These are phyloP conservation scores for Hyaloperonospora brassicae DNA, from an alignment of 352 stramenopile species.

Conservation along the genomic window DNA sequence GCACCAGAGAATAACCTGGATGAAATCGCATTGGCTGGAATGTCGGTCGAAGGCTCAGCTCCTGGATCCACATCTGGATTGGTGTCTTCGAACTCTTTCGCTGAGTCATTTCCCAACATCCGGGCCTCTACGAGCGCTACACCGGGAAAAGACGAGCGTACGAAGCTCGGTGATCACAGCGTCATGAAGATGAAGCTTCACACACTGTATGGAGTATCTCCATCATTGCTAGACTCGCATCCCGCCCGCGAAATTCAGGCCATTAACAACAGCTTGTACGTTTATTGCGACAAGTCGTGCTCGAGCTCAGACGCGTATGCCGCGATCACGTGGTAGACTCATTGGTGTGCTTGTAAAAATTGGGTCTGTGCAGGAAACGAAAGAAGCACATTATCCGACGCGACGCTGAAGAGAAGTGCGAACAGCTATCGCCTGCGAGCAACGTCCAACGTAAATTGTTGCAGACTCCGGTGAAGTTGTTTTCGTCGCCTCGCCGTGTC, in stretches of 20 bases:
- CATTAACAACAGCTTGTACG: constrained; percentile 80
- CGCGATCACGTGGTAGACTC: constrained; percentile 1
- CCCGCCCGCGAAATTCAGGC: constrained; percentile 61
- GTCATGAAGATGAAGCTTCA: constrained; percentile 80
- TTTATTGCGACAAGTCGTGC: constrained; percentile 1
- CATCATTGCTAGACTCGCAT: constrained; percentile 24
- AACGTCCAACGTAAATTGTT: constrained; percentile 67
- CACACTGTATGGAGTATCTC: constrained; percentile 40
- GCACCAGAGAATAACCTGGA: constrained; percentile 10
- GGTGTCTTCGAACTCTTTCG: constrained; percentile 22
- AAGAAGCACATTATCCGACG: constrained; percentile 51
- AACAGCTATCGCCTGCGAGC: constrained; percentile 12
- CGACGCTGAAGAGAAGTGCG: constrained; percentile 41
- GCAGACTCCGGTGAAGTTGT: constrained; percentile 56
- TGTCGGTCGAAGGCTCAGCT: constrained; percentile 21
- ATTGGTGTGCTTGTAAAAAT: constrained; percentile 2
- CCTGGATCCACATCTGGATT: constrained; percentile 27
- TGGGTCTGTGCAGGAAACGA: constrained; percentile 32
- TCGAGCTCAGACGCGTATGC: background rate
- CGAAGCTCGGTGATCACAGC: constrained; percentile 46
- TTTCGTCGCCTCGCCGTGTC: constrained; percentile 6
- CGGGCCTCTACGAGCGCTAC: constrained; percentile 65
- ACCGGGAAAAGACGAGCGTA: constrained; percentile 54
- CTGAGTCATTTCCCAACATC: constrained; percentile 70
- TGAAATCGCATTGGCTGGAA: constrained; percentile 13